Base-by-base conservation (phyloP, 1,139 yeast species). In the Scheffersomyces stambukii region DNA sequence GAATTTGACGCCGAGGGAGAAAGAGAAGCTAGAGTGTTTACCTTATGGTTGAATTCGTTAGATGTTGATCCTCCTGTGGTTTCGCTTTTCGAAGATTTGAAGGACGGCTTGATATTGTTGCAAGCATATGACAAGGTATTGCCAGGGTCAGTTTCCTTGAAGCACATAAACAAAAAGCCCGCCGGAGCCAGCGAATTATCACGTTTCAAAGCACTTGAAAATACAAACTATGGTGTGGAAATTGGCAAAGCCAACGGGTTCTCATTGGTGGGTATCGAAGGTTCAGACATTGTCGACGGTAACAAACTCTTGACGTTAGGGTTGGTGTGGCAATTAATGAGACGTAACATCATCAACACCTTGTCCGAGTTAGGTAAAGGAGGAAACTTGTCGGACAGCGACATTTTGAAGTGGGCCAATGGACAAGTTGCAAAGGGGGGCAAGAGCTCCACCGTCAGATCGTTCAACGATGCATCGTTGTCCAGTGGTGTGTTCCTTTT, bases 1-100 rank as follows among this genome's bases (percentile, higher is more conserved):
- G 98, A 88, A 45, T 91, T 93, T 50, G 99, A 91, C 55, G 98
- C 98, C 11, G 98, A 93, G 63, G 99, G 99, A 40, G 99, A 91
- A 64, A 82, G 98, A 64, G 99, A 91, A 64, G 98, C 98, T 2
- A 78, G 99, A 55, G 99, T 91, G 4, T 91, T 91, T 61, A 93
- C 98, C 8, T 68, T 91, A 47, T 91, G 98, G 98, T 76, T 91
- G 52, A 91, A 91, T 60, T 86, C 96, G 1, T 73, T 91, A 48
- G 97, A 93, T 46, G 97, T 91, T 11, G 93, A 89, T 40, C 97
- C 97, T 16, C 85, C 96, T 15, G 89, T 91, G 38, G 88, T 86
- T 27, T 81, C 85, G 14, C 67, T 91, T 46, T 91, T 91, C 48
- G 97, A 91, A 59, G 98, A 91, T 54, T 74, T 91, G 52, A 89